phyloP scores from a whole-genome alignment of 1,284 basidiomycete genomes.

The Peniophora sp. region DNA sequence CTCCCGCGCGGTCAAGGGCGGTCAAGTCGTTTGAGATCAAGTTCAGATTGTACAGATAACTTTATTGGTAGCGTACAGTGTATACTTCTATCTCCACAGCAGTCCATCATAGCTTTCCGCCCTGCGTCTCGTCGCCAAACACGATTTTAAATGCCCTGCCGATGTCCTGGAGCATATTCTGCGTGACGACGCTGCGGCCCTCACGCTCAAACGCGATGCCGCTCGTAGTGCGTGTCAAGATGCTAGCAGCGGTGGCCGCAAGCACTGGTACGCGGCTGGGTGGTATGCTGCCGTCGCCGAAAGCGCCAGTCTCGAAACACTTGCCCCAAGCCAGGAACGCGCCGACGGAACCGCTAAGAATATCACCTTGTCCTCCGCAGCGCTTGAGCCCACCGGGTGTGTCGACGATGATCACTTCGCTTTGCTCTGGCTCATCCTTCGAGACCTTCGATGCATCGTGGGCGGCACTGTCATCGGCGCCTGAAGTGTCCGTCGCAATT shows the following conservation, averaged over 20 bases:
- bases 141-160: slow-evolving; percentile 67
- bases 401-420: slow-evolving; percentile 53
- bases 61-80: too few species aligned
- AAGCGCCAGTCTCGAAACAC: slow-evolving; percentile 80
- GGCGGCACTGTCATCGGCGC: slow-evolving; percentile 28
- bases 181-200: slow-evolving; percentile 76
- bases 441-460: slow-evolving; percentile 10
- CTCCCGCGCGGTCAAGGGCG: too few species aligned
- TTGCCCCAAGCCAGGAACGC: slow-evolving; percentile 92
- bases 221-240: slow-evolving; percentile 82
- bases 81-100: too few species aligned
- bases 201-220: slow-evolving; percentile 67
- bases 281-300: slow-evolving; percentile 48
- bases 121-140: slow-evolving; percentile 52
- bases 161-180: slow-evolving; percentile 81
- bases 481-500: slow-evolving; percentile 59
- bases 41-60: too few species aligned
- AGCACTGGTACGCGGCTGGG: slow-evolving; percentile 69
- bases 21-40: too few species aligned
- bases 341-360: slow-evolving; percentile 82
- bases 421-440: slow-evolving; percentile 25
- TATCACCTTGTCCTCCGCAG: slow-evolving; percentile 94
- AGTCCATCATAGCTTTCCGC: slow-evolving; percentile 14
- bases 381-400: slow-evolving; percentile 80
- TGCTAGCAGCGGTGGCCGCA: slow-evolving; percentile 83